phyloP scores from a whole-genome alignment of 2,329 filamentous ascomycete species.

The Thelonectria olida region DNA sequence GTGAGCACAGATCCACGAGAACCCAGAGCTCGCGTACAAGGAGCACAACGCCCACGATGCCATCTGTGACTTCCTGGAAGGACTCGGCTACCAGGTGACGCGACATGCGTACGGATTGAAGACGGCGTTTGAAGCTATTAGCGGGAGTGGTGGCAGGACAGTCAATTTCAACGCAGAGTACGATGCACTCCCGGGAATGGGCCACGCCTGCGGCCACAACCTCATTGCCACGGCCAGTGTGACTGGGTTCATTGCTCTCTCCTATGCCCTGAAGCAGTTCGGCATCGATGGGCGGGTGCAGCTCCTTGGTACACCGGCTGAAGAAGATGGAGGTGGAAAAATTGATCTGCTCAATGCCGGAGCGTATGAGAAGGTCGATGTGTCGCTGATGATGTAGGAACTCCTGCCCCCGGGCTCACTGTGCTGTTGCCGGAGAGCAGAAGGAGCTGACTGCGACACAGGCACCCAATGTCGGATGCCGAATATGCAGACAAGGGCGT shows the following conservation, averaged over 20 bases:
- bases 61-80: slow-evolving; percentile 18
- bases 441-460: not conserved
- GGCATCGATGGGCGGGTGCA: slow-evolving; percentile 45
- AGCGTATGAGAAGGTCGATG: not conserved
- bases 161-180: slow-evolving; percentile 49
- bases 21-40: not conserved
- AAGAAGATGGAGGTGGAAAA: slow-evolving; percentile 3
- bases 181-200: slow-evolving; percentile 55
- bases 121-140: slow-evolving; percentile 44
- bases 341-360: not conserved
- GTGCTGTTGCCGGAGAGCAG: not conserved
- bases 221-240: slow-evolving; percentile 52
- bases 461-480: not conserved
- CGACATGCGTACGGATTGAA: slow-evolving; percentile 45
- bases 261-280: slow-evolving; percentile 44
- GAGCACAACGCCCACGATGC: not conserved
- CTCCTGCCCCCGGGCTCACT: not conserved
- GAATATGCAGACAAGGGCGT: not conserved
- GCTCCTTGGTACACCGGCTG: slow-evolving; percentile 3
- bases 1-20: not conserved
- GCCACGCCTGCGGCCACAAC: slow-evolving; percentile 58
- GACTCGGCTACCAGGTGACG: slow-evolving; percentile 38
- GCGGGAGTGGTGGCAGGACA: slow-evolving; percentile 30
- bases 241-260: slow-evolving; percentile 51
- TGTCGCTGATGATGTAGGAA: not conserved